Evolutionary conservation across 371 early-diverging fungal species (phyloP), one percentile per base, ranked within the genome.

Genomic region (Caulochytrium protostelioides): DNA sequence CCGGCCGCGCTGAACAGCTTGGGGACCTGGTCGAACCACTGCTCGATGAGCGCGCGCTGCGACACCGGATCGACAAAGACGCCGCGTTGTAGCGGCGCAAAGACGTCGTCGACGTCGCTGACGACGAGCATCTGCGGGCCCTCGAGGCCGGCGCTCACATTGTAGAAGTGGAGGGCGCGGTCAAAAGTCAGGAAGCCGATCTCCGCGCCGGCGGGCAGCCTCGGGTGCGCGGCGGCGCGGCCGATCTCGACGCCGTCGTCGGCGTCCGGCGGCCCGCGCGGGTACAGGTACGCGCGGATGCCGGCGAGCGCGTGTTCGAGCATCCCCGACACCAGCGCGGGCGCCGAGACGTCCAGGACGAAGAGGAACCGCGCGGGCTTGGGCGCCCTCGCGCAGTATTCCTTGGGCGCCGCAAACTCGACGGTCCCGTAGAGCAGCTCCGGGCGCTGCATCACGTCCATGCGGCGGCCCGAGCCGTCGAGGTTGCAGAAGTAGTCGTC

Each of bases 91-190:
- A 91, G 50, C 1, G 97, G 97, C 10, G 87, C 76, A 67, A 94
- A 95, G 16, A 84, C 57, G 43, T 94, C 92, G 23, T 72, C 48
- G 15, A 86, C 52, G 52, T 95, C 97, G 0, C 85, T 64, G 1
- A 94, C 84, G n/a, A 90, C 79, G 64, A 92, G 61, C 85, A 94
- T 84, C 47, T 82, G 81, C 4, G 86, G 74, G 44, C 85, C 79
- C 20, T 80, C 85, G 33, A 80, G 42, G 4, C 39, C 43, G 13
- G 77, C 82, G 49, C 69, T 66, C 32, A 91, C 47, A 50, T 83
- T 84, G 62, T 90, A 95, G 46, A 95, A 95, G 49, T 89, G 85
- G n/a, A 87, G 65, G n/a, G 67, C 56, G 34, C 66, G 64, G 56
- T 92, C 97, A 47, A 72, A 89, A 1, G 94, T 90, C 41, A 92